phyloP scores from a whole-genome alignment of 2,329 filamentous ascomycete species.

The Stachybotrys chlorohalonatus region DNA sequence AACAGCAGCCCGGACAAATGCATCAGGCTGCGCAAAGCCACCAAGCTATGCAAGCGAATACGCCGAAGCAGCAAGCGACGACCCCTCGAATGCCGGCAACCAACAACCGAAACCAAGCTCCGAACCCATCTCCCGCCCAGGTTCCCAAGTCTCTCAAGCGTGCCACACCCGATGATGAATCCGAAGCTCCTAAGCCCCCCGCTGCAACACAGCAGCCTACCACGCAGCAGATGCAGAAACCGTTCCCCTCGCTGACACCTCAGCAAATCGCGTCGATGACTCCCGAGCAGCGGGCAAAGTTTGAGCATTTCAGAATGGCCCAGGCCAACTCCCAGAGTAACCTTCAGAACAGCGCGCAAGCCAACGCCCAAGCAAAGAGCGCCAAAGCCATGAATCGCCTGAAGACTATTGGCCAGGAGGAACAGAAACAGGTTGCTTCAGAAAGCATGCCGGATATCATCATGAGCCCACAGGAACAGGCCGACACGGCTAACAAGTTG shows the following conservation, averaged over 20 bases:
- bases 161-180: slow-evolving; percentile 34
- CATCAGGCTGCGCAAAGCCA: slow-evolving; percentile 26
- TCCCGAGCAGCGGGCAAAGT: slow-evolving; percentile 35
- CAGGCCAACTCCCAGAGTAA: not conserved
- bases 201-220: slow-evolving; percentile 8
- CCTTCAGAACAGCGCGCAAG: not conserved
- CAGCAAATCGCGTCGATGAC: slow-evolving; percentile 29
- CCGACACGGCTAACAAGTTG: slow-evolving; percentile 35
- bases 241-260: slow-evolving; percentile 13
- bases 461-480: slow-evolving; percentile 35
- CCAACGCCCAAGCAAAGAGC: slow-evolving; percentile 3
- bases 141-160: slow-evolving; percentile 41
- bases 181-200: slow-evolving; percentile 14
- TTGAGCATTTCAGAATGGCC: slow-evolving; percentile 21
- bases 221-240: slow-evolving; percentile 13
- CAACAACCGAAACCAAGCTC: slow-evolving; percentile 24
- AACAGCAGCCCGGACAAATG: slow-evolving; percentile 44
- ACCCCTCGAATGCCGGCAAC: slow-evolving; percentile 8
- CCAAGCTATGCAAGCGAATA: slow-evolving; percentile 20
- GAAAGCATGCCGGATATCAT: slow-evolving; percentile 35
- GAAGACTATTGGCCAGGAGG: slow-evolving; percentile 28
- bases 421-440: slow-evolving; percentile 25
- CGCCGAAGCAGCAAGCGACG: slow-evolving; percentile 18
- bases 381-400: slow-evolving; percentile 21
- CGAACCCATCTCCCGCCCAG: slow-evolving; percentile 27